These are phyloP conservation scores for Boletellus sp. DNA, from an alignment of 1,284 basidiomycete genomes.

Conservation along the genomic window DNA sequence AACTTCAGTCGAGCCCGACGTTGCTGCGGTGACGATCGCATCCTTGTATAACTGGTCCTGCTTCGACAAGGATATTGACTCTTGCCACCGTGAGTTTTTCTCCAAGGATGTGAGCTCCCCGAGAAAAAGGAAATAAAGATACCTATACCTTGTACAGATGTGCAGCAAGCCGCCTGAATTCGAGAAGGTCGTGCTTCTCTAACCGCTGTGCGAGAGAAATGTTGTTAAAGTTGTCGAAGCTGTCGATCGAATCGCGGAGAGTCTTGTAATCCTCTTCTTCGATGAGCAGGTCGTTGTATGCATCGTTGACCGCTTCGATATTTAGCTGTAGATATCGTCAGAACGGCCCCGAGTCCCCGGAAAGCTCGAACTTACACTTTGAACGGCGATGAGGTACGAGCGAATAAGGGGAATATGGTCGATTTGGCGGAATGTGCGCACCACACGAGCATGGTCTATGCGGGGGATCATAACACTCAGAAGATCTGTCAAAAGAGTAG, in stretches of 20 bases:
- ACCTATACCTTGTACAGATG: conserved; percentile 84
- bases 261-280: conserved; percentile 99
- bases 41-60: conserved; percentile 96
- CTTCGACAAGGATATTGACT: conserved; percentile 92
- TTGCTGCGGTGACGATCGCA: conserved; percentile 89
- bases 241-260: conserved; percentile 92
- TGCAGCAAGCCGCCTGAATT: conserved; percentile 93
- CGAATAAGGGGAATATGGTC: conserved; percentile 95
- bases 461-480: conserved; percentile 89
- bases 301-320: conserved; percentile 95
- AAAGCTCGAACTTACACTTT: conserved; percentile 60
- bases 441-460: conserved; percentile 92
- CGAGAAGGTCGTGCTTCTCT: conserved; percentile 89
- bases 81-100: conserved; percentile 95
- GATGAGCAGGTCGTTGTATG: conserved; percentile 94
- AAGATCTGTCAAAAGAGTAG: conserved; percentile 89
- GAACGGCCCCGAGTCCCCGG: background rate
- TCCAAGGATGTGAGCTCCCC: conserved; percentile 30
- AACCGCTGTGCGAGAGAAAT: conserved; percentile 83
- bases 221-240: conserved; percentile 97
- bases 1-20: conserved; percentile 77
- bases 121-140: background rate
- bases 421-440: conserved; percentile 92
- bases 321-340: conserved; percentile 61
- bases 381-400: conserved; percentile 94